Base-by-base conservation (phyloP, 2,329 filamentous ascomycete species). In the Exophiala phaeomuriformis region DNA sequence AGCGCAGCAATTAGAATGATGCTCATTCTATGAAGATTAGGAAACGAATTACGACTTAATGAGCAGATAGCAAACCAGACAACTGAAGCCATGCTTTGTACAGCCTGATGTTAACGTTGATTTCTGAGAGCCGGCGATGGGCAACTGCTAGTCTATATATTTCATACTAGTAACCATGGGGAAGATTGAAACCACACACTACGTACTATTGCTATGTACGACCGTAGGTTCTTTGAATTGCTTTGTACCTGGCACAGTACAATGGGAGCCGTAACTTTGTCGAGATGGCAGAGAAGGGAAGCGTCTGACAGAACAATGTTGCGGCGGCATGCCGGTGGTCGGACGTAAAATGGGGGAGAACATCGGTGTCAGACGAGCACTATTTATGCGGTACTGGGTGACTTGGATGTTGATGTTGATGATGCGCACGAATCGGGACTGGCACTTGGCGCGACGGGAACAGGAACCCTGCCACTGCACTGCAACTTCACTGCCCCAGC, bases 351-450 rank as follows among this genome's bases (percentile, higher is more conserved):
- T 19, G 19, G 19, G 19, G 39, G 19, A 28, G 7, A 28, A 27
- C 28, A 41, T 41, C 4, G 33, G 33, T 5, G 39, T 41, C 39
- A 41, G 39, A 41, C 39, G 7, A 5, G 6, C 5, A 28, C 39
- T 27, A 27, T 27, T 4, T 41, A 27, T 41, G 39, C 3, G 27
- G 39, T 4, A 2, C 39, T 7, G 10, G 10, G 33, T 35, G 1
- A 2, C 10, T 6, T 10, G 19, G 28, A 9, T 31, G 43, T 30
- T 39, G 32, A 27, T 51, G 49, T 51, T 51, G 49, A 51, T 46
- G 49, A 29, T 12, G 32, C 28, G 42, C 31, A 45, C 49, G 31
- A 51, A 51, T 51, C 33, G 40, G 49, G 42, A 45, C 37, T 45
- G 42, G 49, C 32, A 35, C 49, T 46, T 40, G 42, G 48, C 40